Base-by-base conservation (phyloP, 495 filamentous ascomycete species). In the Penicillium longicatenatum region DNA sequence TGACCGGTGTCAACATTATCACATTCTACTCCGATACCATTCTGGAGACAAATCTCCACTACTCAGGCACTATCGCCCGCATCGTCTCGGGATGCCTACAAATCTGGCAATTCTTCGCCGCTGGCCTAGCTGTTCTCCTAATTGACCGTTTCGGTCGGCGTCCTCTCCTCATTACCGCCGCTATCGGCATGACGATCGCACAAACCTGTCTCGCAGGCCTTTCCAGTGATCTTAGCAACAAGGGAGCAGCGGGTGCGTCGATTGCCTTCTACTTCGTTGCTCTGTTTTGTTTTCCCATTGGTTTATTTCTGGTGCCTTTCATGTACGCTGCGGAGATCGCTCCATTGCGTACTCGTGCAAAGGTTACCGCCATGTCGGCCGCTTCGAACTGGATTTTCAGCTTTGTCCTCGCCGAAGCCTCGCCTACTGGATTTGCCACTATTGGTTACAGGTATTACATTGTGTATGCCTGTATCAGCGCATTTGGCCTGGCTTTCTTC, bases 281-380 rank as follows among this genome's bases (percentile, higher is more conserved):
- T 64, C 81, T 83, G 50, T 83, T 81, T 11, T 88, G 86, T 71
- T 89, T 87, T 63, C 84, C 85, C 0, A 71, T 88, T 45, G 86
- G 85, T 20, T 86, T 86, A 75, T 77, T 88, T 26, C 82, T 84
- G 33, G 85, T 87, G 70, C 53, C 57, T 2, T 90, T 86, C 86
- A 80, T 86, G 42, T 89, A 91, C 62, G 83, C 86, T 12, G 77
- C 87, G 4, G 84, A 90, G 63, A 75, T 91, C 39, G 86, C 84
- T 65, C 83, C 89, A 10, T 73, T 89, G 20, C 79, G 86, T 54
- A 80, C 84, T 22, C 80, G 88, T 62, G 80, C 84, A 19, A 89
- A 89, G 71, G 86, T 68, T 21, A 63, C 67, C 10, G 72, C 70
- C 0, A 54, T 72, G 41, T 63, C 61, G 7, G 67, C 64, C 2